These are phyloP conservation scores for Phytophthora citrophthora DNA, from an alignment of 352 stramenopile genomes.

Conservation along the genomic window DNA sequence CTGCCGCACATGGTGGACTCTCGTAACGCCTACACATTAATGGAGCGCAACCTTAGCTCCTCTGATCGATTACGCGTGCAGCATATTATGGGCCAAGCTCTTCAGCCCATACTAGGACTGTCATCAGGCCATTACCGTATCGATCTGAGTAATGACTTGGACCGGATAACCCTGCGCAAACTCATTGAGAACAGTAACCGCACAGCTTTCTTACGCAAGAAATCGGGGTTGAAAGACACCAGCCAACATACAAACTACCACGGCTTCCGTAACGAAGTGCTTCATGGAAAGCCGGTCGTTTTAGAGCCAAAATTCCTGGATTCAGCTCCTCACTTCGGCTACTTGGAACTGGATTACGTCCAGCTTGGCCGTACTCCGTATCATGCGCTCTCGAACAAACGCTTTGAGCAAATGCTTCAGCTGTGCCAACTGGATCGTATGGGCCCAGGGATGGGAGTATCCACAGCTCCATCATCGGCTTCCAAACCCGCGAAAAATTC, in stretches of 20 bases:
- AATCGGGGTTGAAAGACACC: slow-evolving; percentile 68
- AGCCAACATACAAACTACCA: slow-evolving; percentile 79
- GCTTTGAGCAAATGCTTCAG: slow-evolving; percentile 70
- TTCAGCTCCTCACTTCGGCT: slow-evolving; percentile 66
- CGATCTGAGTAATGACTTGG: slow-evolving; percentile 69
- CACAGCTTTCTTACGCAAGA: slow-evolving; percentile 75
- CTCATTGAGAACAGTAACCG: slow-evolving; percentile 82
- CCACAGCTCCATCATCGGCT: background rate
- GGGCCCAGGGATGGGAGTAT: slow-evolving; percentile 41
- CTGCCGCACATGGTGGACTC: slow-evolving; percentile 80
- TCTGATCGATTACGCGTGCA: slow-evolving; percentile 63
- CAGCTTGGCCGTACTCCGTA: slow-evolving; percentile 48
- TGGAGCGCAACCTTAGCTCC: slow-evolving; percentile 68
- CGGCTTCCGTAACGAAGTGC: slow-evolving; percentile 77
- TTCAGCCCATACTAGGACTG: slow-evolving; percentile 70
- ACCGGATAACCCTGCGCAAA: slow-evolving; percentile 73
- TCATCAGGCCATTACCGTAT: slow-evolving; percentile 71
- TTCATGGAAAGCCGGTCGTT: slow-evolving; percentile 67
- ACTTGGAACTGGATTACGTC: slow-evolving; percentile 81
- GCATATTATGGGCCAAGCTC: slow-evolving; percentile 64
- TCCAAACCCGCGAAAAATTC: slow-evolving; percentile 6
- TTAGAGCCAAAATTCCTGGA: slow-evolving; percentile 72
- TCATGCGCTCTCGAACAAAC: slow-evolving; percentile 60
- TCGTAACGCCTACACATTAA: slow-evolving; percentile 63
- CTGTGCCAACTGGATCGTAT: slow-evolving; percentile 66